These are phyloP conservation scores for Toxoplasma gondii DNA, from an alignment of 169 alveolate genomes.

Conservation along the genomic window DNA sequence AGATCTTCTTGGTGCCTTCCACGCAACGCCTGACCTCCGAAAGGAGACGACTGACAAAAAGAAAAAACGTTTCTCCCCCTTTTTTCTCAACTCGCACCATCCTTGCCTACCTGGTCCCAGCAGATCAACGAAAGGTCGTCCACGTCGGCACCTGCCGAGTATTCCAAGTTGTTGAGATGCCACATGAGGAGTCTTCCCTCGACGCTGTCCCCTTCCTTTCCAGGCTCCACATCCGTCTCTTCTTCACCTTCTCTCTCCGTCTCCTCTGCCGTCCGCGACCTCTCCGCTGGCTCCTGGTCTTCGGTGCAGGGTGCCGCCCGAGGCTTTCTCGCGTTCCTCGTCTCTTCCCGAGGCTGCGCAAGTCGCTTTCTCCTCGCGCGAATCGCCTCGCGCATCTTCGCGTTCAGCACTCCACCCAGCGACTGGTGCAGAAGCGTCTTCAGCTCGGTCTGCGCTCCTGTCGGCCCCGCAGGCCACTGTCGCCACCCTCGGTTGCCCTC, in stretches of 20 bases:
- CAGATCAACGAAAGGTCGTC: slow-evolving; percentile 34
- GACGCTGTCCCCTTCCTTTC: background rate
- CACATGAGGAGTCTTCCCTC: slow-evolving; percentile 31
- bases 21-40: too few species aligned
- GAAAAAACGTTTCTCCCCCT: too few species aligned
- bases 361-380: background rate
- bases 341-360: background rate
- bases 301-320: background rate
- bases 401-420: background rate
- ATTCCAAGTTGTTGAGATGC: slow-evolving; percentile 48
- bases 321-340: background rate
- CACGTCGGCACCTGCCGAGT: slow-evolving; percentile 59
- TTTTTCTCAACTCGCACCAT: too few species aligned
- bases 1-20: too few species aligned
- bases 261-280: background rate
- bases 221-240: background rate
- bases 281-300: background rate
- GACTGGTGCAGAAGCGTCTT: background rate
- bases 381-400: slow-evolving; percentile 6
- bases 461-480: background rate
- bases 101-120: slow-evolving; percentile 53
- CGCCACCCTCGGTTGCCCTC: background rate
- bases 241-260: background rate
- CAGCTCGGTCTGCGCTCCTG: background rate
- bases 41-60: too few species aligned